phyloP scores from a whole-genome alignment of 1,284 basidiomycete species.

The Sanghuangporus weigelae region DNA sequence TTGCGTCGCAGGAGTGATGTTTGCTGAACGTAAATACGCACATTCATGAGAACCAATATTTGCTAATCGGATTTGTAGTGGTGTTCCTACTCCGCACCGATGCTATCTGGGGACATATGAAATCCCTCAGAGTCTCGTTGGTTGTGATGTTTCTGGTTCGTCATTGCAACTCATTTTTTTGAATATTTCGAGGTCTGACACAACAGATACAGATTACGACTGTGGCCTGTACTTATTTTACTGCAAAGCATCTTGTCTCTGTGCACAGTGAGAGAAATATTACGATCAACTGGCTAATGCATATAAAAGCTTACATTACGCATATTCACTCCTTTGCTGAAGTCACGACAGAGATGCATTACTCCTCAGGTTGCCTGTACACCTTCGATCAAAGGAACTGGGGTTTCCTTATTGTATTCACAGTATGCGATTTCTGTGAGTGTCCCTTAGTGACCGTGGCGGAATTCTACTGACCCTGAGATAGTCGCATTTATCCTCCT shows the following conservation, averaged over 20 bases:
- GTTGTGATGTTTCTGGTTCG: neutral
- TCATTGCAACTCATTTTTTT: neutral
- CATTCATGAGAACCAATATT: constrained; percentile 64
- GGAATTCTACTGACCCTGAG: neutral
- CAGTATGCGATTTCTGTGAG: neutral
- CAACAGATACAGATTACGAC: neutral
- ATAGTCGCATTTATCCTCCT: neutral
- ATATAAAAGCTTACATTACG: too few species aligned
- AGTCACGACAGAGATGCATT: neutral
- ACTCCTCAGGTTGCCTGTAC: neutral
- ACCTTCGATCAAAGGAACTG: neutral
- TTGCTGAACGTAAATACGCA: constrained; percentile 50
- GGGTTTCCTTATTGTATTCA: neutral
- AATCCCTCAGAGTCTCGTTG: neutral
- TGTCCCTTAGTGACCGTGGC: neutral
- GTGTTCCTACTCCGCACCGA: constrained; percentile 48
- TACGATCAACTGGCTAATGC: neutral
- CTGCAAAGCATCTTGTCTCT: neutral
- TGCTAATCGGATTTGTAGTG: constrained; percentile 86
- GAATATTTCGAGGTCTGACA: neutral
- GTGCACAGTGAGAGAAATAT: neutral
- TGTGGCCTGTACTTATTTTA: neutral
- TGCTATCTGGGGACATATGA: constrained; percentile 71
- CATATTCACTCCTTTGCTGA: too few species aligned
- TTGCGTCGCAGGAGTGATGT: neutral